Evolutionary conservation across 2,329 filamentous ascomycete genomes (phyloP), one percentile per base, ranked within the genome.

Genomic region (Epichloe glyceriae): DNA sequence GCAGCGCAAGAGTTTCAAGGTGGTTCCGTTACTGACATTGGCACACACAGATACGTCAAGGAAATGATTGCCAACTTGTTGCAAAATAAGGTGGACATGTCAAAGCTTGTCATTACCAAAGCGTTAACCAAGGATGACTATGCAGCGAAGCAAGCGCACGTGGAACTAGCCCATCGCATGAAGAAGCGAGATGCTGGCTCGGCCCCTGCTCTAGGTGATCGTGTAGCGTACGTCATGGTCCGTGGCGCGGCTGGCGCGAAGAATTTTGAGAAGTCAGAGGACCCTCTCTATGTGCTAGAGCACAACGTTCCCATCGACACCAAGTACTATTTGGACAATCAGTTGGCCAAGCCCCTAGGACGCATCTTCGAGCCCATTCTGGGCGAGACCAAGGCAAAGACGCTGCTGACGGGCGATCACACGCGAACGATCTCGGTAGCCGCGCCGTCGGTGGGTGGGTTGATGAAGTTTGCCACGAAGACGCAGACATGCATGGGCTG

Each of bases 401-500:
- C 86, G 40, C 76, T 98, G 19, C 79, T 98, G 33, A 89, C 86
- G 4, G 93, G 93, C 53, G 93, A 90, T 58, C 93, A 98, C 68
- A 98, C 93, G 8, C 85, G 93, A n/a, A 81, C 86, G 46, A 95
- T 98, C 57, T 86, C 88, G 1, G 88, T 97, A 22, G 90, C 91
- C 3, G 93, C 88, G 19, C 91, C 94, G 0, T 86, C 86, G 0
- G 80, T 95, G 54, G 93, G 93, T 51, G 93, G 93, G 0, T 73
- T 98, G 56, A 98, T 98, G 93, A 96, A 95, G 70, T 98, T 97
- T 64, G 80, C 93, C 35, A 96, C 95, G 73, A 96, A 95, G 73
- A 98, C 93, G 3, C 83, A 90, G 70, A 97, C 93, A 0, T 98
- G 93, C 67, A 95, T 98, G 86, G 93, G 90, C 3, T 98, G 93